Evolutionary conservation across 306 rosid genomes (phyloP).

Genomic region (Pueraria montana): DNA sequence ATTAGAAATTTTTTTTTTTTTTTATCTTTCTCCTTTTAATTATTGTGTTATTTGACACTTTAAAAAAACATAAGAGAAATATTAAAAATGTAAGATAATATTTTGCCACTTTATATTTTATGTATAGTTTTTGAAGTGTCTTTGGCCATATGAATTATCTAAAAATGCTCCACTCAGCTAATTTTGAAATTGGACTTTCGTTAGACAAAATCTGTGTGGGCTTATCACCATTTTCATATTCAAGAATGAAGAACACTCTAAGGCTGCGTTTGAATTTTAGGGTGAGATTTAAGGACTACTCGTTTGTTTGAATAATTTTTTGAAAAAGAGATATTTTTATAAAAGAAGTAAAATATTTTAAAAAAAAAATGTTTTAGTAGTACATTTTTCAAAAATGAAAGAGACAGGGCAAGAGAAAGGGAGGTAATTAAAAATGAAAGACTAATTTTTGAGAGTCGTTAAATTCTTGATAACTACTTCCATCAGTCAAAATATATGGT

Average conservation of each 20-base stretch:
- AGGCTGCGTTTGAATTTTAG: conserved; percentile 25
- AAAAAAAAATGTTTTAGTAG: no score
- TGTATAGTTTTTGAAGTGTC: background rate
- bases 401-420: no score
- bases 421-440: background rate
- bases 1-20: background rate
- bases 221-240: conserved; percentile 33
- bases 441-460: background rate
- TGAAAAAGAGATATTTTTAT: no score
- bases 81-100: background rate
- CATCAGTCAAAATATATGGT: background rate
- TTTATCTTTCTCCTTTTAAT: background rate
- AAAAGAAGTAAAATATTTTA: no score
- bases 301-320: no score
- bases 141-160: background rate
- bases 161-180: conserved; percentile 2
- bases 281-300: no score
- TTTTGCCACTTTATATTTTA: background rate
- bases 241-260: background rate
- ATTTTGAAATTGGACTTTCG: conserved; percentile 10
- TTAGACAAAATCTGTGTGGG: conserved; percentile 13
- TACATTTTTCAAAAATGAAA: no score
- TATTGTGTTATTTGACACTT: background rate
- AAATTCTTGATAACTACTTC: background rate
- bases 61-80: background rate